Evolutionary conservation across 192 early-diverging fungal genomes (phyloP).

Genomic region (Coemansia sp.): DNA sequence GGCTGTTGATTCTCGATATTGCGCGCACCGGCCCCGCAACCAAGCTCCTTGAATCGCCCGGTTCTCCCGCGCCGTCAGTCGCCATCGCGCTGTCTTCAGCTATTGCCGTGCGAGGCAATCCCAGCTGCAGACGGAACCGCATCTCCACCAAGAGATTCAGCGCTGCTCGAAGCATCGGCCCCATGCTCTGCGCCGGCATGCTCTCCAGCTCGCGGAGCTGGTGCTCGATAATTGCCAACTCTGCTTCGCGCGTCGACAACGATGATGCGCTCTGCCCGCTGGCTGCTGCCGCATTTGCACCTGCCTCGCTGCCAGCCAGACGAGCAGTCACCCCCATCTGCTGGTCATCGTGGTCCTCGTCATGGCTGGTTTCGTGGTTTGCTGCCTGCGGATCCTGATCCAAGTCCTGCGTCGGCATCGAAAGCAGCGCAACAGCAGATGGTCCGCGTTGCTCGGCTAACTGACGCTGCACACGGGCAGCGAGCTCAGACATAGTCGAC

Average conservation of each 20-base stretch:
- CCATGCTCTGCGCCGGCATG: constrained; percentile 38
- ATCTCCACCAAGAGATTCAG: constrained; percentile 51
- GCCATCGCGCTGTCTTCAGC: neutral
- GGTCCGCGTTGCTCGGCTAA: too few relatives aligned
- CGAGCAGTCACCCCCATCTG: neutral
- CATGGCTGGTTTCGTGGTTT: too few relatives aligned
- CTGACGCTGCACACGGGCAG: too few relatives aligned
- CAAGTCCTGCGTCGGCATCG: too few relatives aligned
- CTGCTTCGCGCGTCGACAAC: constrained; percentile 34
- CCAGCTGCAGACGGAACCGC: constrained; percentile 51
- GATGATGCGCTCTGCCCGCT: neutral
- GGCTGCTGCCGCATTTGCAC: neutral
- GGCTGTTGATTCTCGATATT: neutral
- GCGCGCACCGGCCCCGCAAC: neutral
- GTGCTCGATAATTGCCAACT: constrained; percentile 50
- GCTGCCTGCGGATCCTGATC: too few relatives aligned
- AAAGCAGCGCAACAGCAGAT: too few relatives aligned
- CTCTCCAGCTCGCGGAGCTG: constrained; percentile 46
- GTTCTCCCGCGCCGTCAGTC: neutral
- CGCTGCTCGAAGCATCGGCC: constrained; percentile 50
- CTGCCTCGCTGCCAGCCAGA: neutral
- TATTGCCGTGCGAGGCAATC: constrained; percentile 28
- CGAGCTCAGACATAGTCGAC: neutral
- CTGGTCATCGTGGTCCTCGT: neutral
- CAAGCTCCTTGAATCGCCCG: neutral